Base-by-base conservation (phyloP, 148 eudicot genomes). In the Rheum nobile region DNA sequence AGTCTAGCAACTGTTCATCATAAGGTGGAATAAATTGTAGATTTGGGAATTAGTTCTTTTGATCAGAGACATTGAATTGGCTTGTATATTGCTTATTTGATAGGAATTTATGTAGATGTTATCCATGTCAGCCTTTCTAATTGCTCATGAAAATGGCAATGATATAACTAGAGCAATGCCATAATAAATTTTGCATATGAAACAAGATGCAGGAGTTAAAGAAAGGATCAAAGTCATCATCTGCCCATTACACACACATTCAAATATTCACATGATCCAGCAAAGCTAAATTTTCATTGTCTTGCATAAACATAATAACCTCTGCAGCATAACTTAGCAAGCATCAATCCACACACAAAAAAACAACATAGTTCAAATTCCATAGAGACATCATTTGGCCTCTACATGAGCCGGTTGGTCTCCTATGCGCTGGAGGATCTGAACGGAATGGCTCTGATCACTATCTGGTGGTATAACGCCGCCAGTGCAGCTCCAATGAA, bases 401-500 rank as follows among this genome's bases (percentile, higher is more conserved):
- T 26, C 70, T 65, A 13, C 39, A 57, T 26, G 13, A 57, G 17
- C 34, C 17, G 34, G 32, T 54, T 10, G 35, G 19, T 65, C 39
- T 6, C 39, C 70, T 70, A 79, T 39, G 80, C 72, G 8, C 74
- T 71, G 31, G 80, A 79, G 74, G 81, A 80, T 75, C 81, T 80
- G 81, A 83, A 83, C 1, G 86, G 83, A 13, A 83, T 83, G 43
- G 86, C 86, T 72, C 86, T 78, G 77, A 83, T 83, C 67, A 83
- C 86, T 0, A 80, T 76, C 77, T 83, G 86, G 77, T 83, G 81
- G 81, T 83, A 83, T 19, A 83, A 34, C 24, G 83, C 86, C 47
- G 86, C 83, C 16, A 83, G 57, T 14, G 86, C 86, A 75, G 86
- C 86, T 75, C 86, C 86, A n/a, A 75, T 78, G 83, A 83, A 78